Evolutionary conservation across 2,329 filamentous ascomycete genomes (phyloP).

Genomic region (Cyphellophora europaea): DNA sequence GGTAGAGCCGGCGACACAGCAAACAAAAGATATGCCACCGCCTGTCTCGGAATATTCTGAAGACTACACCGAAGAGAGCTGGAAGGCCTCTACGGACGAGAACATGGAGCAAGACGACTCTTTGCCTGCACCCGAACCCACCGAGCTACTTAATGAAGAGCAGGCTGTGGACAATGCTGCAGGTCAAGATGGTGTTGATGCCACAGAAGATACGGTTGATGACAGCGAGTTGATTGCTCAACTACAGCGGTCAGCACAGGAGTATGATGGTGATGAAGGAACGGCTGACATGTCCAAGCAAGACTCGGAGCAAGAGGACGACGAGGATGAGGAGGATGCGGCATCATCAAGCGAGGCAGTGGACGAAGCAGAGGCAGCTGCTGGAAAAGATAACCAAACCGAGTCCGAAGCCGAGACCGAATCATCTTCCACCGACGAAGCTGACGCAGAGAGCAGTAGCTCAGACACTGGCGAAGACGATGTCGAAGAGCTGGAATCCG

Average conservation of each 20-base stretch:
- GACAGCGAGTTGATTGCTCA: constrained; percentile 13
- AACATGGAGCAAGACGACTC: too few relatives aligned
- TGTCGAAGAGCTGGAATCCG: constrained; percentile 22
- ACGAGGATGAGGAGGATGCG: too few relatives aligned
- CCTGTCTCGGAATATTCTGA: constrained; percentile 8
- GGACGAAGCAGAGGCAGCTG: constrained; percentile 12
- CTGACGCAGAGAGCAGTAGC: constrained; percentile 31
- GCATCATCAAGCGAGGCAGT: too few relatives aligned
- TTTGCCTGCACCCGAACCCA: too few relatives aligned
- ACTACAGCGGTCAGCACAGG: constrained; percentile 13
- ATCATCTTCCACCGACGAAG: constrained; percentile 38
- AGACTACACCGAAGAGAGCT: constrained; percentile 1
- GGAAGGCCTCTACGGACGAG: too few relatives aligned
- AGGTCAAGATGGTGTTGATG: background rate
- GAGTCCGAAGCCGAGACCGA: constrained; percentile 19
- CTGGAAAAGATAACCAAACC: constrained; percentile 4
- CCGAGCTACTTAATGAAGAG: too few relatives aligned
- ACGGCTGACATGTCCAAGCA: constrained; percentile 31
- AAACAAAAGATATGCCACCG: constrained; percentile 13
- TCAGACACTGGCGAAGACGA: constrained; percentile 29
- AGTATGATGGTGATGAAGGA: constrained; percentile 26
- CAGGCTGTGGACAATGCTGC: too few relatives aligned
- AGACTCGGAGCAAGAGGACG: constrained; percentile 13
- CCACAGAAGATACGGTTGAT: constrained; percentile 5
- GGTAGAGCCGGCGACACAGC: too few relatives aligned